Evolutionary conservation across 2,329 filamentous ascomycete genomes (phyloP).

Genomic region (Verticillium klebahnii): DNA sequence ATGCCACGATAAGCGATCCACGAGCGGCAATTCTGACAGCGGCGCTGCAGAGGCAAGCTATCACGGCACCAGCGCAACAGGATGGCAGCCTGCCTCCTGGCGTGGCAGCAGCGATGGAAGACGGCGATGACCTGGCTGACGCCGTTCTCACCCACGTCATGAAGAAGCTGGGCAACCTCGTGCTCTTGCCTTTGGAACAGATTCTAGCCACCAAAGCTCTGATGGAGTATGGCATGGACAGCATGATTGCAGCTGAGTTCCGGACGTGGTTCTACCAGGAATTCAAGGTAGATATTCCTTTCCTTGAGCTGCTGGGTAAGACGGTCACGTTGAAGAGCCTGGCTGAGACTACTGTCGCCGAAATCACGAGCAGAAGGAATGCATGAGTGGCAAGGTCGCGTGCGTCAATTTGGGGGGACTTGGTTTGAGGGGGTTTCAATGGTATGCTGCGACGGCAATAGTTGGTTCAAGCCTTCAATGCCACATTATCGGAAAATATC

Average conservation of each 20-base stretch:
- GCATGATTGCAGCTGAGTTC: constrained; percentile 35
- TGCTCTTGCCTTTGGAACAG: constrained; percentile 19
- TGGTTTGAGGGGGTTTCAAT: no score
- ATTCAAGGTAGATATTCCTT: constrained; percentile 27
- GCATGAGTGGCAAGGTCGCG: no score
- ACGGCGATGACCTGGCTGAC: background rate
- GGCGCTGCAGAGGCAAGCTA: no score
- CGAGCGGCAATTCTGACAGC: no score
- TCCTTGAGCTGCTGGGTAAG: constrained; percentile 13
- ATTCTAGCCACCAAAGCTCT: constrained; percentile 21
- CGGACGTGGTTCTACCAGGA: constrained; percentile 27
- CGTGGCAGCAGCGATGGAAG: background rate
- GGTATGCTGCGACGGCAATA: no score
- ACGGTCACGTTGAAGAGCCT: background rate
- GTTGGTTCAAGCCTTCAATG: no score
- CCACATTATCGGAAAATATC: no score
- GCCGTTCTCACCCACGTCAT: constrained; percentile 1
- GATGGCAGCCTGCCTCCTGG: background rate
- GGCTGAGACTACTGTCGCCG: background rate
- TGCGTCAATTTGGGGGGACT: no score
- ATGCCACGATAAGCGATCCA: no score
- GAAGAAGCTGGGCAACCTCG: constrained; percentile 11
- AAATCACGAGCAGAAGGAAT: background rate
- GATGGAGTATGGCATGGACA: constrained; percentile 30
- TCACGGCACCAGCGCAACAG: background rate